phyloP scores from a whole-genome alignment of 768 basidiomycete species.

The Mycena sanguinolenta region DNA sequence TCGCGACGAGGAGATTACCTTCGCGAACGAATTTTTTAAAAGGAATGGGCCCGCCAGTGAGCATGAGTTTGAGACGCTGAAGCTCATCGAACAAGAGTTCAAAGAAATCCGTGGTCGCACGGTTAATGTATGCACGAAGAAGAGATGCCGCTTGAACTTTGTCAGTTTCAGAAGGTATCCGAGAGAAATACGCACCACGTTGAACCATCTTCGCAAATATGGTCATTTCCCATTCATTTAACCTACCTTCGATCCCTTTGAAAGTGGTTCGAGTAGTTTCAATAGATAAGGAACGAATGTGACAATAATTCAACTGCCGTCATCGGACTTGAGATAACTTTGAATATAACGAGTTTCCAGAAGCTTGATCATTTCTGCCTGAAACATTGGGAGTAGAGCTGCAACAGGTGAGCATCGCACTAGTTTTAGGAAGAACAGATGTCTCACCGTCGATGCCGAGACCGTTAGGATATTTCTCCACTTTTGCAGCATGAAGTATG shows the following conservation, averaged over 20 bases:
- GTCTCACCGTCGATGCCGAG: conserved; percentile 13
- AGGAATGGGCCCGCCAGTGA: background rate
- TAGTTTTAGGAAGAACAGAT: background rate
- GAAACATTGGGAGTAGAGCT: background rate
- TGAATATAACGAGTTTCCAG: background rate
- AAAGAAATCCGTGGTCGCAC: background rate
- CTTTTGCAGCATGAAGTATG: background rate
- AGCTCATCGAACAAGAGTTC: background rate
- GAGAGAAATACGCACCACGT: background rate
- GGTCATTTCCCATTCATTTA: conserved; percentile 18
- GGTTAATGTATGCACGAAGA: background rate
- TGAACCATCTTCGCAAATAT: conserved; percentile 10
- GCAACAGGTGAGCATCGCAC: background rate
- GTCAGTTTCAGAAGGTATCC: background rate
- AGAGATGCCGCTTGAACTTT: no score
- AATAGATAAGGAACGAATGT: conserved; percentile 4
- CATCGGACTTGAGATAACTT: background rate
- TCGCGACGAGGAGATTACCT: background rate
- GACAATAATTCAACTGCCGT: background rate
- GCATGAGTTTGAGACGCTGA: background rate
- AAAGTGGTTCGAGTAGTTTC: conserved; percentile 4
- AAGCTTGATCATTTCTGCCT: background rate
- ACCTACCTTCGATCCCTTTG: conserved; percentile 5
- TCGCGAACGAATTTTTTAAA: conserved; percentile 6
- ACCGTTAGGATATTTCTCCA: conserved; percentile 13